Evolutionary conservation across 2,329 filamentous ascomycete genomes (phyloP), one percentile per base, ranked within the genome.

Genomic region (Setomelanomma holmii): DNA sequence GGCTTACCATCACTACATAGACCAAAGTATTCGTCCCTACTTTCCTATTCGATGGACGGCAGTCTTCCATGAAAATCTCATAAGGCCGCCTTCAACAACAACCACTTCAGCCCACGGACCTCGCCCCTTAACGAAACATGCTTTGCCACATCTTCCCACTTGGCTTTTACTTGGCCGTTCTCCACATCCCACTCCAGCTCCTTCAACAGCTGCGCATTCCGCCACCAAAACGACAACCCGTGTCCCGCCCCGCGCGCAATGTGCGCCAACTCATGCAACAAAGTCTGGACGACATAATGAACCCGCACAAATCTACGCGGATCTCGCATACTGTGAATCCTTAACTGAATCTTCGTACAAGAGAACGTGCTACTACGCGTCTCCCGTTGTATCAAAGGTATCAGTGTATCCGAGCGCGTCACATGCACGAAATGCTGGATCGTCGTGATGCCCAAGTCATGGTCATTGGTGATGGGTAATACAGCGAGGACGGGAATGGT

Each of bases 241-340:
- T 45, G 42, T 10, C 12, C 21, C 21, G 12, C 4, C 14, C 5
- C 10, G 12, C 8, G 12, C 20, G 20, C 3, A 14, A 41, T 41
- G 36, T 53, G 50, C 34, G 50, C 45, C 14, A 53, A 45, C 16
- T 53, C 50, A 40, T 53, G 50, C 24, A 49, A 14, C 35, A 53
- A 20, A 1, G 50, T 49, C 16, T 39, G 36, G 1, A 49, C 33
- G 8, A 53, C 10, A 14, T n/a, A 2, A 4, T 45, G 12, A 7
- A 36, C 40, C 3, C 12, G 33, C 12, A 49, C 4, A 5, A 44
- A 43, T 4, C 11, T 30, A 2, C 23, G 4, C 12, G 45, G 24
- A 30, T 49, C 17, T 10, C 3, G 3, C 3, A 30, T 4, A 14
- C 27, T 30, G 10, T 34, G 40, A 19, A 40, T 6, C 16, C 44